These are phyloP conservation scores for Neurospora sp. DNA, from an alignment of 495 filamentous ascomycete species.

Conservation along the genomic window DNA sequence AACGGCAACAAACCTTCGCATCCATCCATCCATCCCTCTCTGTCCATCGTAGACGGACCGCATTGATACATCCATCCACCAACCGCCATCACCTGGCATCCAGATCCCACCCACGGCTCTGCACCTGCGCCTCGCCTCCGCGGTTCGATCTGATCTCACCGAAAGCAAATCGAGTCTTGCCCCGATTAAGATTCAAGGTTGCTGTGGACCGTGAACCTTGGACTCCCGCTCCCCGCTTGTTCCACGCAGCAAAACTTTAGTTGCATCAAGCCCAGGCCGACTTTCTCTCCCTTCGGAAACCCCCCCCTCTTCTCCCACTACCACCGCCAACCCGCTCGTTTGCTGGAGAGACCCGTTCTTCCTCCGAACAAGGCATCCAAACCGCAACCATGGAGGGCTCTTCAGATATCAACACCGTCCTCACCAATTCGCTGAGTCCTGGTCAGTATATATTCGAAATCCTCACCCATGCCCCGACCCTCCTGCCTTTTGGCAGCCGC, in stretches of 20 bases:
- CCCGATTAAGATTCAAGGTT: neutral
- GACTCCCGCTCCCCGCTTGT: slow-evolving; percentile 22
- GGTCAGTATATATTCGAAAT: slow-evolving; percentile 45
- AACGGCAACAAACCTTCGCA: neutral
- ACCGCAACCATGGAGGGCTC: slow-evolving; percentile 36
- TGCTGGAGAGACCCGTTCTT: slow-evolving; percentile 7
- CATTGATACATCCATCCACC: neutral
- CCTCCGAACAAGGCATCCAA: slow-evolving; percentile 10
- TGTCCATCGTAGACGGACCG: neutral
- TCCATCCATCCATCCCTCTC: neutral
- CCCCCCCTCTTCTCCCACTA: slow-evolving; percentile 19
- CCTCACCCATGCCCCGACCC: slow-evolving; percentile 4
- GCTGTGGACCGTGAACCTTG: slow-evolving; percentile 14
- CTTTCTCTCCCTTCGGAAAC: slow-evolving; percentile 17
- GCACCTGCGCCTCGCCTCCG: neutral
- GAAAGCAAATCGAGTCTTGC: neutral
- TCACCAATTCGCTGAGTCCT: slow-evolving; percentile 82
- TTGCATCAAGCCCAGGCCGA: slow-evolving; percentile 15
- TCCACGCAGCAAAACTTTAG: slow-evolving; percentile 26
- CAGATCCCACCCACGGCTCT: neutral
- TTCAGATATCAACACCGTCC: slow-evolving; percentile 53
- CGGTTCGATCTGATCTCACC: neutral
- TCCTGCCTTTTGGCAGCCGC: neutral
- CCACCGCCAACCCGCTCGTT: slow-evolving; percentile 4
- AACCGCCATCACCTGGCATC: neutral